Evolutionary conservation across 352 stramenopile genomes (phyloP), one percentile per base, ranked within the genome.

Genomic region (Globisporangium iwayamae): DNA sequence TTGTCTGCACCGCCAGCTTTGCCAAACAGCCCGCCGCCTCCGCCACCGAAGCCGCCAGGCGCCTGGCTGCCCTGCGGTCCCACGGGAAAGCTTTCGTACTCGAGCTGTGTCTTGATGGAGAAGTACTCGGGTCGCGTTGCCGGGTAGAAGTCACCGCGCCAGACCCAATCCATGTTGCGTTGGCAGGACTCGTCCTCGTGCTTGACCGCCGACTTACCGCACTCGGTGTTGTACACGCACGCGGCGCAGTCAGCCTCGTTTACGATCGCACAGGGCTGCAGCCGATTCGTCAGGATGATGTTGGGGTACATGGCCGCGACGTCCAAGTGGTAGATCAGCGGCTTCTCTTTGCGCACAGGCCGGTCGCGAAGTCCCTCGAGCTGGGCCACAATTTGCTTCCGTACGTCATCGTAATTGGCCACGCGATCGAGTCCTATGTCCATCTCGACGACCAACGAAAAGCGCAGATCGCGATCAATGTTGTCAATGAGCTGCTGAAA

Each of bases 291-390:
- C 10, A 99, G 71, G 75, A 99, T 99, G 67, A 99, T 99, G 69
- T 99, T 99, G 8, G 97, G 98, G 73, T 99, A 99, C 98, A 99
- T 99, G 30, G 97, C 98, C 28, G 93, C 97, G 3, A 99, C 98
- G 76, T 99, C 98, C 68, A 99, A 91, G 69, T 99, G 97, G 70
- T 99, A 99, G 59, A 99, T 98, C 22, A 98, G 85, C 0, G 98
- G 98, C 48, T 86, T 94, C 78, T 94, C 91, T 62, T 78, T 85
- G 5, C 94, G 85, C 48, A 91, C 88, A 1, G 97, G 97, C 34
- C 84, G 85, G 65, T 99, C 96, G 6, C 96, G 85, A 34, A 99
- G 86, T 22, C 86, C 87, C 66, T 98, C 83, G 10, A 99, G 80
- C 58, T 93, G 82, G 47, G 97, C 85, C 8, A 98, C 84, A 65